Evolutionary conservation across 352 stramenopile species (phyloP).

Genomic region (Aphanomyces stellatus): DNA sequence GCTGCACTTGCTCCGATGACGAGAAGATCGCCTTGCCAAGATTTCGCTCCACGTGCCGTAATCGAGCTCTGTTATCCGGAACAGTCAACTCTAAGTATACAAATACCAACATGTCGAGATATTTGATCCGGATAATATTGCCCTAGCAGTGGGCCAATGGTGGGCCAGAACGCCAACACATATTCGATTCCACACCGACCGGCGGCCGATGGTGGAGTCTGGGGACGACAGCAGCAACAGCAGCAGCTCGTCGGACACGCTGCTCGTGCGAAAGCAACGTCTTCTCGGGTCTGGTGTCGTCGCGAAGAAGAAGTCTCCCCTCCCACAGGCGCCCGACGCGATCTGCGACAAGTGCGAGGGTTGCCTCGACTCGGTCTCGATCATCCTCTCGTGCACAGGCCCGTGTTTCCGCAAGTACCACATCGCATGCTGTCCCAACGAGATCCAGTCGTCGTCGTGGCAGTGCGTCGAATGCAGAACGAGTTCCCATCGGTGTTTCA

Average conservation of each 20-base stretch:
- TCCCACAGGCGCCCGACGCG: background rate
- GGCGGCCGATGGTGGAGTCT: background rate
- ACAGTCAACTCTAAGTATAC: background rate
- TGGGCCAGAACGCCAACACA: too few relatives aligned
- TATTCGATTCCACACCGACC: background rate
- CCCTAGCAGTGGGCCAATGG: too few relatives aligned
- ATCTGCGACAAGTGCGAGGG: background rate
- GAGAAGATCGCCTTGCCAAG: too few relatives aligned
- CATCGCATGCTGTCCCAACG: slow-evolving; percentile 31
- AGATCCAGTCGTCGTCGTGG: slow-evolving; percentile 26
- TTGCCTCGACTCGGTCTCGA: background rate
- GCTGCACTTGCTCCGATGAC: background rate
- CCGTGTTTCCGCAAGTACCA: slow-evolving; percentile 74
- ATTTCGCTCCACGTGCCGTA: too few relatives aligned
- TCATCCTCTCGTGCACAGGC: slow-evolving; percentile 41
- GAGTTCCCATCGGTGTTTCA: slow-evolving; percentile 66
- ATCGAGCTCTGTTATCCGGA: background rate
- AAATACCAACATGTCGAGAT: background rate
- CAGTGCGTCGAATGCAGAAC: slow-evolving; percentile 46
- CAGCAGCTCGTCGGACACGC: slow-evolving; percentile 14
- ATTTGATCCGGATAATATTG: background rate
- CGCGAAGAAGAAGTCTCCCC: background rate
- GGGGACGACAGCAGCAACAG: background rate
- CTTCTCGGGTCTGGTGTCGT: background rate
- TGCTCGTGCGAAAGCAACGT: slow-evolving; percentile 12